Evolutionary conservation across 768 basidiomycete genomes (phyloP).

Genomic region (Clathrus columnatus): DNA sequence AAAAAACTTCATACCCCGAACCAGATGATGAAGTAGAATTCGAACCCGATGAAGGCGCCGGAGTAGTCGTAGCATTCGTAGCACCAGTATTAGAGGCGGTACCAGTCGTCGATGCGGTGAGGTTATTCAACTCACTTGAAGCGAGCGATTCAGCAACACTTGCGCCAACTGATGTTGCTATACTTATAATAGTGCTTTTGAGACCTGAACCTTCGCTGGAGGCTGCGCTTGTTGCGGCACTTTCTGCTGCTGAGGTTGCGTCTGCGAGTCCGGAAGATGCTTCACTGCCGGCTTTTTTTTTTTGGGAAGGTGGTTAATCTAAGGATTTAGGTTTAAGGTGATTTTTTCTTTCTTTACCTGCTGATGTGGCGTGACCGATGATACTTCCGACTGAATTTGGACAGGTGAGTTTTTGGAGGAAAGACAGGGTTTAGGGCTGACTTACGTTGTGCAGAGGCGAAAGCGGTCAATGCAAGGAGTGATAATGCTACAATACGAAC

Average conservation of each 20-base stretch:
- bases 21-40: not conserved
- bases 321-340: not conserved
- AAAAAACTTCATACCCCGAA: not conserved
- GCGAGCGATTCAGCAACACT: not conserved
- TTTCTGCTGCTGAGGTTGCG: not conserved
- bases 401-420: not conserved
- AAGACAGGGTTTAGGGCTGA: not conserved
- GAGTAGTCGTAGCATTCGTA: not conserved
- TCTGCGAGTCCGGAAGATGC: not conserved
- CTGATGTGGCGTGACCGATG: not conserved
- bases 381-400: not conserved
- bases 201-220: not conserved
- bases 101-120: not conserved
- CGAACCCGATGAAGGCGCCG: no score
- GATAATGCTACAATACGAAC: not conserved
- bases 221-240: not conserved
- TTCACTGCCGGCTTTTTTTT: not conserved
- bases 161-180: not conserved
- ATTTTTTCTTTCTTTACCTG: not conserved
- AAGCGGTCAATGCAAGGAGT: not conserved
- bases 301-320: not conserved
- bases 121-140: not conserved
- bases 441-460: not conserved
- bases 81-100: not conserved
- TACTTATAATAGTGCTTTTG: not conserved